Conservation (phyloP, 768 basidiomycete genomes). For the Boletus sp. region DNA sequence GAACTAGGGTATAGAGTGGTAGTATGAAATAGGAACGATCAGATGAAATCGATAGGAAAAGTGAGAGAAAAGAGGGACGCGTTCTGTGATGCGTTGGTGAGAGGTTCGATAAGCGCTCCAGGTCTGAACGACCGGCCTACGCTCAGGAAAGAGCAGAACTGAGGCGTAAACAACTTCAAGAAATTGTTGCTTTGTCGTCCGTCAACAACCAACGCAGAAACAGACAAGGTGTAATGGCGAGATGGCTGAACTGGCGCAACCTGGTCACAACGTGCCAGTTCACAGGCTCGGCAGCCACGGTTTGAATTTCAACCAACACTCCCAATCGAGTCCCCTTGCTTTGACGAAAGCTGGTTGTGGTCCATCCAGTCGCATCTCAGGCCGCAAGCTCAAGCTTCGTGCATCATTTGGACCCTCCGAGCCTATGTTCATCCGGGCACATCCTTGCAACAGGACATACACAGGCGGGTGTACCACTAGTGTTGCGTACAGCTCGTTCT, state of each 20-base stretch:
- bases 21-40: slow-evolving; percentile 24
- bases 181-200: slow-evolving; percentile 30
- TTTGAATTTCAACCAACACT: slow-evolving; percentile 38
- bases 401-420: no score
- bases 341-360: background rate
- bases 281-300: slow-evolving; percentile 34
- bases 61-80: slow-evolving; percentile 37
- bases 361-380: no score
- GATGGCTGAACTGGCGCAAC: slow-evolving; percentile 12
- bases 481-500: no score
- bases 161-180: slow-evolving; percentile 25
- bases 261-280: slow-evolving; percentile 20
- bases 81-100: slow-evolving; percentile 31
- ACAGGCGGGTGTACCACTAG: no score
- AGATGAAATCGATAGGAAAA: slow-evolving; percentile 32
- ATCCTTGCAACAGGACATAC: no score
- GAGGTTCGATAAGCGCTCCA: slow-evolving; percentile 34
- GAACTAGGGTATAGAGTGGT: slow-evolving; percentile 26
- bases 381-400: no score
- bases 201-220: slow-evolving; percentile 35
- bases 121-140: slow-evolving; percentile 32
- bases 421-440: no score
- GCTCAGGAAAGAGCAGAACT: slow-evolving; percentile 25
- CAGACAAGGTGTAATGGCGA: slow-evolving; percentile 14
- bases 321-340: background rate